These are phyloP conservation scores for Ceratocystiopsis minuta DNA, from an alignment of 2,329 filamentous ascomycete species.

Conservation along the genomic window DNA sequence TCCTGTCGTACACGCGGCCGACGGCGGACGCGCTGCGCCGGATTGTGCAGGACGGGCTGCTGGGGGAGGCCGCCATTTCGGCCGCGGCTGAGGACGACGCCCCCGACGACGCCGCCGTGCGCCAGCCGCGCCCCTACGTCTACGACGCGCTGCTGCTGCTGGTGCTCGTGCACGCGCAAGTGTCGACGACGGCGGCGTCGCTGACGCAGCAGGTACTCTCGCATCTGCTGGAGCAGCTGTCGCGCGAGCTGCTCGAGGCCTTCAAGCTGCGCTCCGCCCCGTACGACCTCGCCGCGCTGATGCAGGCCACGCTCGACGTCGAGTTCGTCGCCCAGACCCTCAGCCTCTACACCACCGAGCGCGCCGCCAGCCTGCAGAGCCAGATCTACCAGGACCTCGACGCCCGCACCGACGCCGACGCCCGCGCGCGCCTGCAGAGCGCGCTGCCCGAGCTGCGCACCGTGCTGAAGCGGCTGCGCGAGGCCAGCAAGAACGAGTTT, in stretches of 20 bases:
- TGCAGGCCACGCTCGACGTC: conserved; percentile 94
- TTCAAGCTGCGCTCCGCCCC: conserved; percentile 34
- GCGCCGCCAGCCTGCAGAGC: conserved; percentile 63
- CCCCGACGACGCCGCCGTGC: conserved; percentile 32
- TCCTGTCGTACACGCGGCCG: conserved; percentile 78
- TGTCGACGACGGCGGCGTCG: conserved; percentile 58
- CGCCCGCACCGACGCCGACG: conserved; percentile 72
- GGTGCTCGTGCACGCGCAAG: conserved; percentile 82
- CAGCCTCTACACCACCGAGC: conserved; percentile 71
- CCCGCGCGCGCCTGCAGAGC: conserved; percentile 59
- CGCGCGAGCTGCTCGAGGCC: conserved; percentile 59
- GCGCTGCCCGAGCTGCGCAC: conserved; percentile 82
- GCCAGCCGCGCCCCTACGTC: conserved; percentile 70
- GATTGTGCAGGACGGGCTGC: conserved; percentile 59
- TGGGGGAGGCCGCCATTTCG: conserved; percentile 41
- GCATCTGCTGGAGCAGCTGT: conserved; percentile 69
- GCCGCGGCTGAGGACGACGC: conserved; percentile 29
- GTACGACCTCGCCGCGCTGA: conserved; percentile 66
- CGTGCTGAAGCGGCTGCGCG: conserved; percentile 66
- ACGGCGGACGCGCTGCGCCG: conserved; percentile 47
- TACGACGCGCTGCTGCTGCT: conserved; percentile 72
- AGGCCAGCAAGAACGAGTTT: conserved; percentile 72
- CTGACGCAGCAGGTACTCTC: conserved; percentile 70
- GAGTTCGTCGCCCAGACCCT: conserved; percentile 94
- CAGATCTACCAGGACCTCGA: conserved; percentile 82